Evolutionary conservation across 1,284 basidiomycete genomes (phyloP), one percentile per base, ranked within the genome.

Genomic region (Apiotrichum porosum): DNA sequence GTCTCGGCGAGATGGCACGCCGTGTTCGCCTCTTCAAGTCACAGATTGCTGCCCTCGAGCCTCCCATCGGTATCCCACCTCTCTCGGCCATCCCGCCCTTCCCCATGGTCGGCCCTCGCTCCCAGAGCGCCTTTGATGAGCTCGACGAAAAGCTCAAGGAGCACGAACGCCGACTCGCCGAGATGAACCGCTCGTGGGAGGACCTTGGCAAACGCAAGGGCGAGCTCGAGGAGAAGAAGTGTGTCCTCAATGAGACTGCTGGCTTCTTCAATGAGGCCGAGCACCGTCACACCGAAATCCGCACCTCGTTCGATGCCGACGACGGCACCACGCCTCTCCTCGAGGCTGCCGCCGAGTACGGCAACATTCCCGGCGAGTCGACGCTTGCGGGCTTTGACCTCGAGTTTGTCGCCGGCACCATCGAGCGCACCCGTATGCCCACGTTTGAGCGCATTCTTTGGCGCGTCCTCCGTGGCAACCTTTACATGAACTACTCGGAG

Each of bases 401-500:
- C 40, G 91, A 95, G 84, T 98, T 98, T 62, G 88, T 99, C 22
- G 86, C 94, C 13, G 94, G 94, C 32, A 97, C 94, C 0, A 93
- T 98, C 61, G 94, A 98, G 63, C 88, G 94, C 48, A 77, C 84
- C 17, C 85, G 92, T 52, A 81, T 97, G 71, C 82, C 89, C 2
- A 95, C 90, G 10, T 97, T 98, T 49, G 95, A 99, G 75, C 86
- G 95, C 31, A 90, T 98, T 19, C 81, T 98, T 47, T 99, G 95
- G 94, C 88, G 95, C 61, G 90, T 98, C 23, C 80, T 98, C 23
- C 86, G 95, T 55, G 95, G 95, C 47, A 98, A 99, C 72, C 78
- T 99, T 26, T 99, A 97, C 79, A 97, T 98, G 93, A 98, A 98
- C 77, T 91, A 97, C 75, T 88, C 61, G 58, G 93, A 98, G 74